Base-by-base conservation (phyloP, 2,329 filamentous ascomycete species). In the Microsporum ferrugineum region DNA sequence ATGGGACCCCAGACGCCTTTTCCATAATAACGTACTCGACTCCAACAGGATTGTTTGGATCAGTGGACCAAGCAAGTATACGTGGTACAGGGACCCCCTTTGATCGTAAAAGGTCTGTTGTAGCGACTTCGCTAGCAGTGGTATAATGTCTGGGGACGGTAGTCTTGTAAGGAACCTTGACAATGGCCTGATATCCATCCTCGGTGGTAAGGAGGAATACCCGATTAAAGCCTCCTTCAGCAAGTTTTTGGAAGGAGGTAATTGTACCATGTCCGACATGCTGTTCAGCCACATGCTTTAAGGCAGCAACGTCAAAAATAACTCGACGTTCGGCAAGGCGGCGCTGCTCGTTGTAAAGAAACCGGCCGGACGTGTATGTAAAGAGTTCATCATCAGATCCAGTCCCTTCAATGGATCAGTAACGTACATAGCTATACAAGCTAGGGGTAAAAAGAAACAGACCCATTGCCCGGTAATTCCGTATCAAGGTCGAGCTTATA, bases 51-150 rank as follows among this genome's bases (percentile, higher is more conserved):
- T 69, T 70, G 12, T 67, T 60, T 2, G 47, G 33, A 33, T 63
- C 63, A 12, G 66, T 64, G 17, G 64, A 69, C 61, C 64, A 70
- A 1, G 61, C 65, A 64, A 66, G 66, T 7, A 71, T 58, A 49
- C 66, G 61, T 3, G 74, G 74, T 14, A 76, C 71, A 27, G 74
- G 72, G 59, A 76, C 64, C 7, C 66, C 66, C 49, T 72, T 65
- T 14, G 61, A 66, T 10, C 63, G 66, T 27, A 71, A 63, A 51
- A 68, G 67, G 8, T 61, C 61, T 8, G 66, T 60, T 7, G 66
- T 69, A 27, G 66, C 66, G 10, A 64, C 67, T 65, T 70, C 67
- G 60, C 65, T 69, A 6, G 67, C 68, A 29, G 67, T 66, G 23
- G 65, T 61, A 45, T 66, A 68, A 0, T 57, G 45, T 38, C 62